These are phyloP conservation scores for Globisporangium apiculatum DNA, from an alignment of 352 stramenopile species.

Conservation along the genomic window DNA sequence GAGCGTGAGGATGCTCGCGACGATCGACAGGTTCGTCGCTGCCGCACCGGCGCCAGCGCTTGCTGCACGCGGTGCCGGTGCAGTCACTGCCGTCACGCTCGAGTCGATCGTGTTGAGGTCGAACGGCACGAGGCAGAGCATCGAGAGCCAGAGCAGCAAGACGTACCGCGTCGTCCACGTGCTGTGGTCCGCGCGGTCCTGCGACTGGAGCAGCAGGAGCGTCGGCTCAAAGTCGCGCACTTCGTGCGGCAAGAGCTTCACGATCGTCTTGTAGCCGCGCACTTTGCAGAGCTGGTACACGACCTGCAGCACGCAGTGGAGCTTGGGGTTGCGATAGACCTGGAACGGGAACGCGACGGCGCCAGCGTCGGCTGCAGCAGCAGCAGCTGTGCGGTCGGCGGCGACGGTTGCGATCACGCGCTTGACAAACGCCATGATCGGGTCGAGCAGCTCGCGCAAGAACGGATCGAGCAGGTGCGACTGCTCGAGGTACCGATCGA, in stretches of 20 bases:
- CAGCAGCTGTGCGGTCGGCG: slow-evolving; percentile 11
- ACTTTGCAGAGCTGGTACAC: slow-evolving; percentile 96
- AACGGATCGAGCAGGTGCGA: slow-evolving; percentile 86
- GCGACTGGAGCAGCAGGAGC: slow-evolving; percentile 81
- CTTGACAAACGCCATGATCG: slow-evolving; percentile 60
- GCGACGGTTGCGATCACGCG: slow-evolving; percentile 37
- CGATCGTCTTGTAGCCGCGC: slow-evolving; percentile 93
- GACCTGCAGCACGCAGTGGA: slow-evolving; percentile 87
- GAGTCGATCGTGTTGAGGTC: slow-evolving; percentile 95
- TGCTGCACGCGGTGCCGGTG: no score
- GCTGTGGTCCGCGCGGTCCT: slow-evolving; percentile 76
- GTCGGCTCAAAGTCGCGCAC: slow-evolving; percentile 94
- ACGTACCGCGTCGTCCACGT: slow-evolving; percentile 77
- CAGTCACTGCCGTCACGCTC: slow-evolving; percentile 22
- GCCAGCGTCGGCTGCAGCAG: neutral
- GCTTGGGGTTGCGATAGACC: slow-evolving; percentile 54
- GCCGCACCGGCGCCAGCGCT: neutral
- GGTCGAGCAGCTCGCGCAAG: slow-evolving; percentile 68
- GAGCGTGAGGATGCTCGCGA: slow-evolving; percentile 71
- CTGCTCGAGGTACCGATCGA: slow-evolving; percentile 88
- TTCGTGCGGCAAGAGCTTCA: slow-evolving; percentile 95
- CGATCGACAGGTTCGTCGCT: slow-evolving; percentile 41
- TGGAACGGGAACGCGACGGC: slow-evolving; percentile 63
- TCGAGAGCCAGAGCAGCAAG: slow-evolving; percentile 96
- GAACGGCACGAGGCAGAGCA: slow-evolving; percentile 97